Evolutionary conservation across 768 basidiomycete genomes (phyloP), one percentile per base, ranked within the genome.

Genomic region (Auricularia sp.): DNA sequence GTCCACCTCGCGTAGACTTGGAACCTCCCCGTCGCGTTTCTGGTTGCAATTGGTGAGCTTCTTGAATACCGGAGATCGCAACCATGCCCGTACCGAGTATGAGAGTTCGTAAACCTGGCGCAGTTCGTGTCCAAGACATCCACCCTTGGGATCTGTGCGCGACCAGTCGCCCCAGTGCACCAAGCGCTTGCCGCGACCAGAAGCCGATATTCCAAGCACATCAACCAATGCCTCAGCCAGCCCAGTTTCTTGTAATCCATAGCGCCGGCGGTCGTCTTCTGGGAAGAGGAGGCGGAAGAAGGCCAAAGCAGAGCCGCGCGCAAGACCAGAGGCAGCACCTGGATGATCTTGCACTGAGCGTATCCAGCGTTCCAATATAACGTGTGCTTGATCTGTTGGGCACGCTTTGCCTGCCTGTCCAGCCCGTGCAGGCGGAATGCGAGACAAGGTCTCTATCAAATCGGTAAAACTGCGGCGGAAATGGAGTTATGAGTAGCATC

Each of bases 221-320:
- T 83, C 76, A 1, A 78, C 77, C 0, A 95, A 76, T 35, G 79
- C 72, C 11, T 74, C 71, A 1, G 81, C 79, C 21, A 95, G 78
- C 39, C 75, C 79, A 14, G 77, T 75, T 75, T 93, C 91, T 71
- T 88, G 84, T 70, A 93, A 77, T 39, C 84, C 83, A 68, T 87
- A 95, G 72, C 94, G 79, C 16, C 81, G 74, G 1, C 76, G 69
- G 66, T 94, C 91, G 64, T 91, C 85, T 66, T 94, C 87, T 0
- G 94, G 93, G 70, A 94, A 95, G n/a, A 96, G 76, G 3, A 93
- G 74, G 6, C 85, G 83, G 69, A 95, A 86, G 36, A 91, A 74
- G 4, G 81, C 80, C 14, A 79, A 77, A 8, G 86, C 84, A 0
- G 84, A 86, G 3, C 81, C 79, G 0, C 71, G 70, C 0, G 83